phyloP scores from a whole-genome alignment of 208 protist species.

The Leishmania lainsoni region DNA sequence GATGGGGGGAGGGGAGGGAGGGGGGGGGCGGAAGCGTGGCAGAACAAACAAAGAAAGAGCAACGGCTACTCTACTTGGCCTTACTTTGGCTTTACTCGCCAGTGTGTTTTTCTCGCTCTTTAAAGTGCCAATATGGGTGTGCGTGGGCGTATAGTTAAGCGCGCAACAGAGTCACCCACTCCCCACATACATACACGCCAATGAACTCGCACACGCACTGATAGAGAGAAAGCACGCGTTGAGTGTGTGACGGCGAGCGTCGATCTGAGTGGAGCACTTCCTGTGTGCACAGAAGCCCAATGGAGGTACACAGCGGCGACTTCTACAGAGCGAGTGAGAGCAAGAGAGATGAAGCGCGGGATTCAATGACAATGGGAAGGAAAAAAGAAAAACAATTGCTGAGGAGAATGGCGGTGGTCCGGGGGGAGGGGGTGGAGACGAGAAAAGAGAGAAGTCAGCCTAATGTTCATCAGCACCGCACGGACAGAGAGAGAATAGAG shows the following conservation, averaged over 20 bases:
- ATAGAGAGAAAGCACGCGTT: background rate
- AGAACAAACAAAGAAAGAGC: background rate
- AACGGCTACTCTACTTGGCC: background rate
- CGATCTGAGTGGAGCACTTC: background rate
- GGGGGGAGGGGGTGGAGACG: background rate
- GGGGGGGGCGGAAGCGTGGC: constrained; percentile 8
- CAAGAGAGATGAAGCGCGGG: background rate
- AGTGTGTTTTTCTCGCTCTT: background rate
- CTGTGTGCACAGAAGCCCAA: background rate
- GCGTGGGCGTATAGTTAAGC: background rate
- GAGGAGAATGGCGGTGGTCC: background rate
- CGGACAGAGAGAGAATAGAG: background rate
- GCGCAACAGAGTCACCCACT: constrained; percentile 8
- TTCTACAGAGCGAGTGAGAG: constrained; percentile 4
- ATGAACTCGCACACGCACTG: background rate
- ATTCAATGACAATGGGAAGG: constrained; percentile 3
- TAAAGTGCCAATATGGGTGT: background rate
- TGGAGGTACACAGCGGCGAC: background rate
- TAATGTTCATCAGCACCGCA: background rate
- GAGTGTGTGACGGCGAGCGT: background rate
- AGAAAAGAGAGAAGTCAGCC: background rate
- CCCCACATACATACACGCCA: constrained; percentile 6
- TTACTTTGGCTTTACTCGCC: background rate
- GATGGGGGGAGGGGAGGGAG: background rate
- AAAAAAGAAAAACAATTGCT: constrained; percentile 4